Base-by-base conservation (phyloP, 202 grass and related monocot species). In the Hordeum pubiflorum region DNA sequence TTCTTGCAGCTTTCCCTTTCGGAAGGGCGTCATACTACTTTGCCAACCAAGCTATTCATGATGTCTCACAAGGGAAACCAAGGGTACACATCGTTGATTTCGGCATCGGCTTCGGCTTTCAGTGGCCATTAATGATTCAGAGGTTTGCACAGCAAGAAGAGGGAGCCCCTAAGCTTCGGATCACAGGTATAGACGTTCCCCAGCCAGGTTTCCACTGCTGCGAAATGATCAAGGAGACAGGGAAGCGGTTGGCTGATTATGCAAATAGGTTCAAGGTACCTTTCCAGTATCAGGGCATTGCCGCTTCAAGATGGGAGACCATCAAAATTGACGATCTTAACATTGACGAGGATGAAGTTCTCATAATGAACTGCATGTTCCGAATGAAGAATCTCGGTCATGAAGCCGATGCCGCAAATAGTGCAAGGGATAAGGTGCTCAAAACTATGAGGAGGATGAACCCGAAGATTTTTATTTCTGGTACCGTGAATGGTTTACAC, bases 401-500 rank as follows among this genome's bases (percentile, higher is more conserved):
- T 52, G 48, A 52, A 52, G 17, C 48, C 48, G 17, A 54, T 1
- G 0, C 17, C 17, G 7, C n/a, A n/a, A n/a, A 54, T 52, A 54
- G 48, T 6, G 6, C 48, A n/a, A 54, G 17, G 17, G 48, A 54
- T 54, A 17, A n/a, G 48, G 48, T 54, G 6, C 0, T 54, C 17
- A 54, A 54, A 54, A 54, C 2, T 54, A 54, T 54, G 17, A 54
- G 48, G 48, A 54, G 17, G 17, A 54, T 54, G 48, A 54, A 54
- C 48, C 48, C 48, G 15, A 52, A 75, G 58, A 29, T 72, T 7
- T 71, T 89, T 13, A 72, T 89, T 29, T 62, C 72, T 12, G 58
- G 78, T 55, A 55, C 82, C 10, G 48, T 82, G 21, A 86, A 74
- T 79, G 69, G 78, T 46, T 86, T 60, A 10, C 79, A 82, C 11